Conservation (phyloP, 2,329 filamentous ascomycete species). For the Microascus cirrosus region DNA sequence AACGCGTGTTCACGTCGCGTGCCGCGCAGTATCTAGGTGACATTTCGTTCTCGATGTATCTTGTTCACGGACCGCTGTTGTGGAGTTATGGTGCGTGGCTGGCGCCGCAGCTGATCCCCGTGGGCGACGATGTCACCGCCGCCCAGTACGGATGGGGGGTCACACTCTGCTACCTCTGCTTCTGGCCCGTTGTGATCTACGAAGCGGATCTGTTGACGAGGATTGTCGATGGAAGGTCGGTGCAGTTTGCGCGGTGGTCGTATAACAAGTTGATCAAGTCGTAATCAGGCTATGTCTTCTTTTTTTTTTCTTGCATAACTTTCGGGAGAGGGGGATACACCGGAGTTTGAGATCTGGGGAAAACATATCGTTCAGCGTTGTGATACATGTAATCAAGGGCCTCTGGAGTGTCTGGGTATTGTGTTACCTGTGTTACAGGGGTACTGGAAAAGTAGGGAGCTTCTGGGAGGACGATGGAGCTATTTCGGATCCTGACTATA, state of each 20-base stretch:
- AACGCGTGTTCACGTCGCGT: slow-evolving; percentile 43
- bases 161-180: slow-evolving; percentile 47
- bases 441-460: too few relatives aligned
- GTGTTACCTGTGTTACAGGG: too few relatives aligned
- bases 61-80: slow-evolving; percentile 53
- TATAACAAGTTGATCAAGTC: slow-evolving; percentile 24
- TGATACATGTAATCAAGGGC: too few relatives aligned
- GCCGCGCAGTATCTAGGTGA: slow-evolving; percentile 52
- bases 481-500: too few relatives aligned
- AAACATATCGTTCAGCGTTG: too few relatives aligned
- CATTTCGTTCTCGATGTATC: slow-evolving; percentile 51
- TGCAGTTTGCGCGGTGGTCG: slow-evolving; percentile 44
- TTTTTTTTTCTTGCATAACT: background rate
- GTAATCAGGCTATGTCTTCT: background rate
- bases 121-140: slow-evolving; percentile 31
- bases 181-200: slow-evolving; percentile 49
- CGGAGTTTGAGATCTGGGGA: too few relatives aligned
- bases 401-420: too few relatives aligned
- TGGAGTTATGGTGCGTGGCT: slow-evolving; percentile 50
- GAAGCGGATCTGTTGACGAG: slow-evolving; percentile 44
- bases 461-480: too few relatives aligned
- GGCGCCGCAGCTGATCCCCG: slow-evolving; percentile 45
- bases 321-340: too few relatives aligned
- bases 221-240: slow-evolving; percentile 47
- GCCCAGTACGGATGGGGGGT: slow-evolving; percentile 50